Conservation (phyloP, 176 grass and related monocot genomes). For the Lolium rigidum region DNA sequence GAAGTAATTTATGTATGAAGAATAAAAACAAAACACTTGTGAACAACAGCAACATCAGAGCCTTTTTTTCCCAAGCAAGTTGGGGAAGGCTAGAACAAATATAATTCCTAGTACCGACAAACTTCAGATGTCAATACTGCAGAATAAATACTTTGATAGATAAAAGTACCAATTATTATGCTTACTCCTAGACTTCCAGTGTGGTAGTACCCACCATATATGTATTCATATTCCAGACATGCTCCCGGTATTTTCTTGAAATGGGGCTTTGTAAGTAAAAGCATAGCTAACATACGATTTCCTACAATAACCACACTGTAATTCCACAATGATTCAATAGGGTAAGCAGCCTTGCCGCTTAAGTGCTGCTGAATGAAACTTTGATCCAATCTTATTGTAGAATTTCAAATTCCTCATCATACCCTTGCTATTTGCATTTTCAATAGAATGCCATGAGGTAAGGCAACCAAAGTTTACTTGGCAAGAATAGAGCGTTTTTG, state of each 20-base stretch:
- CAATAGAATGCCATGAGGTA: not conserved
- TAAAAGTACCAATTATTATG: conserved; percentile 12
- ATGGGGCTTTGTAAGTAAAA: conserved; percentile 11
- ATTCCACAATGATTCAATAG: not conserved
- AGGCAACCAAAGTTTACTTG: not conserved
- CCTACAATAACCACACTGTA: not conserved
- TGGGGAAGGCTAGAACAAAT: conserved; percentile 3
- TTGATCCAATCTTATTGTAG: not conserved
- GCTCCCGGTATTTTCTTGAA: conserved; percentile 9
- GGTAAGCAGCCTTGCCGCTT: not conserved
- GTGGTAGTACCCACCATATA: not conserved
- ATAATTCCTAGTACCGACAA: not conserved
- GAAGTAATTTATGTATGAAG: conserved; percentile 10
- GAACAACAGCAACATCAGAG: not conserved
- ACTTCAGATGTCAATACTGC: not conserved
- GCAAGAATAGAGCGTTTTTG: not conserved
- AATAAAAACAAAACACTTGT: not conserved
- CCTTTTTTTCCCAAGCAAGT: too few species aligned
- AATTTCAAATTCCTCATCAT: conserved; percentile 26
- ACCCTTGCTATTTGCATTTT: not conserved
- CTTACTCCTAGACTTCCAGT: not conserved
- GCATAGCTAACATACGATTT: not conserved
- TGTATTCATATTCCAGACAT: conserved; percentile 31
- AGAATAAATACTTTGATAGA: conserved; percentile 13
- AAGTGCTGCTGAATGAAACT: not conserved